Conservation (phyloP, 768 basidiomycete species). For the Lentinula guzmanii region DNA sequence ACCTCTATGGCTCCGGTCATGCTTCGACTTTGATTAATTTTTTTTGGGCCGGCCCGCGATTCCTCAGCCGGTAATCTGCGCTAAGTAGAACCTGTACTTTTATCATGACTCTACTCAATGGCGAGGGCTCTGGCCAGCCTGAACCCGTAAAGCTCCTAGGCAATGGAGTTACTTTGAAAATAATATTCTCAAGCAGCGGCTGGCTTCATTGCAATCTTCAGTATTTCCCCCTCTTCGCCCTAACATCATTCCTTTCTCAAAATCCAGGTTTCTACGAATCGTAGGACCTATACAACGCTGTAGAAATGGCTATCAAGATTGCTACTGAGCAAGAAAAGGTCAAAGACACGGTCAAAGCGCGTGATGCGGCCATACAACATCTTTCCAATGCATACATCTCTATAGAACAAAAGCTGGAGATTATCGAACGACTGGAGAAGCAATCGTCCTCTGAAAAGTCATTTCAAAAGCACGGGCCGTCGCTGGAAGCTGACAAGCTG, state of each 20-base stretch:
- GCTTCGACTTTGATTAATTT: neutral
- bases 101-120: neutral
- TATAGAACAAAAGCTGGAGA: conserved; percentile 54
- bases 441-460: conserved; percentile 9
- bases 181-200: neutral
- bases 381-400: conserved; percentile 56
- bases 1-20: neutral
- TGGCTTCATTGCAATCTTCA: conserved; percentile 17
- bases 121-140: neutral
- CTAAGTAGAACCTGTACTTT: neutral
- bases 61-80: neutral
- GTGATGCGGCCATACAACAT: conserved; percentile 54
- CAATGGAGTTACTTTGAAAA: neutral
- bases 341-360: conserved; percentile 52
- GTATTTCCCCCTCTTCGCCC: conserved; percentile 7
- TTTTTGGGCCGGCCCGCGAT: no score
- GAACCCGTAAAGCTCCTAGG: neutral
- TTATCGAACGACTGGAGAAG: conserved; percentile 22
- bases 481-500: conserved; percentile 19
- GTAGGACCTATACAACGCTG: conserved; percentile 41
- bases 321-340: conserved; percentile 48
- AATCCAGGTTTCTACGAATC: neutral
- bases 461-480: neutral
- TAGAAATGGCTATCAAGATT: conserved; percentile 50
- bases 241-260: neutral